A percentile compares a stretch with the other conserved stretches of the same genome.
Conservation (phyloP, 2,329 filamentous ascomycete species). For the Colletotrichum abscissum region DNA sequence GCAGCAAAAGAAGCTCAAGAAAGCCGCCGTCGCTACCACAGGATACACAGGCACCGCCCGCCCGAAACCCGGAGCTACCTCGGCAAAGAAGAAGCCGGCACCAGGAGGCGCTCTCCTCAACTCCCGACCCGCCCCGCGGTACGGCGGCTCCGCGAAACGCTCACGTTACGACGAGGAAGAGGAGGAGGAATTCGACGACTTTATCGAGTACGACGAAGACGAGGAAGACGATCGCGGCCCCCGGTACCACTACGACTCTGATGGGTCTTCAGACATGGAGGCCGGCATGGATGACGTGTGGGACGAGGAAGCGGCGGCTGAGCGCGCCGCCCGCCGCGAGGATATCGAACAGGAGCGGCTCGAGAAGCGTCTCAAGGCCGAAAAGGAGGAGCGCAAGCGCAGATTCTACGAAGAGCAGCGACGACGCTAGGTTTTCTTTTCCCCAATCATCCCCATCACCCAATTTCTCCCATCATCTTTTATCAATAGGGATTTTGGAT, state of each 20-base stretch:
- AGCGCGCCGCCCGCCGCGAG: conserved; percentile 72
- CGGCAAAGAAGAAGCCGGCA: conserved; percentile 45
- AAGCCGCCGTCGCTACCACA: conserved; percentile 70
- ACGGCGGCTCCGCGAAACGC: conserved; percentile 43
- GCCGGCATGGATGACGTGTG: conserved; percentile 80
- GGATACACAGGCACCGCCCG: conserved; percentile 75
- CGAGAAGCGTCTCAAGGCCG: conserved; percentile 69
- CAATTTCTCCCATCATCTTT: neutral
- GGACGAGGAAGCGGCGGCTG: conserved; percentile 74
- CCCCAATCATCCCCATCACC: neutral
- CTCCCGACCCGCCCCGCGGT: conserved; percentile 33
- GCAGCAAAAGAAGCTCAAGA: conserved; percentile 69
- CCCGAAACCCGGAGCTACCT: conserved; percentile 58
- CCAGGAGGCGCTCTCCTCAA: conserved; percentile 56
- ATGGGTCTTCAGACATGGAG: conserved; percentile 82
- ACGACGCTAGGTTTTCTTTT: neutral
- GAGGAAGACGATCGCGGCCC: conserved; percentile 52
- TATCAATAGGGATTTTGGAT: conserved; percentile 17
- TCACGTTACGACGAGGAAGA: conserved; percentile 68
- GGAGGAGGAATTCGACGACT: conserved; percentile 71
- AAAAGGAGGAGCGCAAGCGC: conserved; percentile 68
- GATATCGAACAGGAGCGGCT: conserved; percentile 73
- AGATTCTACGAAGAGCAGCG: conserved; percentile 45
- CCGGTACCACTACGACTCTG: conserved; percentile 69
- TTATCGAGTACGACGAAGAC: conserved; percentile 71